Base-by-base conservation (phyloP, 2,329 filamentous ascomycete genomes). In the Neopestalotiopsis sp. region DNA sequence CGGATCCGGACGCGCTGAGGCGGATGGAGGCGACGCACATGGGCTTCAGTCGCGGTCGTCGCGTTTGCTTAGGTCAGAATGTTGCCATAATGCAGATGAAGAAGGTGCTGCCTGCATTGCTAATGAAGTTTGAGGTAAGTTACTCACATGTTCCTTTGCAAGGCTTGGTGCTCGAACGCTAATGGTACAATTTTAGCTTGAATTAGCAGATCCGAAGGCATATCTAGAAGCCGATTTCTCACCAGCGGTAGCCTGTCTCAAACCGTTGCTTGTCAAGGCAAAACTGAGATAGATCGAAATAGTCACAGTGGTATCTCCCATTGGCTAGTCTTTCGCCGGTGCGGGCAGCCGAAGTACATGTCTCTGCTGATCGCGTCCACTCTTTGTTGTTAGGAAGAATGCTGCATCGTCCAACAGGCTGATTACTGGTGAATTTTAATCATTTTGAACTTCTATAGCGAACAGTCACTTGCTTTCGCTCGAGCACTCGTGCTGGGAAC, bases 81-180 rank as follows among this genome's bases (percentile, higher is more conserved):
- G 74, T 76, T 52, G 75, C 73, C 12, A 60, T 72, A 2, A 57
- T 76, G 66, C 72, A 73, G 52, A 75, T 76, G 70, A 76, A 74
- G 65, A 75, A 75, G 64, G 68, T 73, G 3, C 68, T 75, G 20
- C 70, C 75, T 32, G 74, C 74, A 6, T 42, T 75, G 10, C 13
- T 75, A 13, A 74, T 73, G 73, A 74, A 74, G 30, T 74, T 71
- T 13, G 68, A 73, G 64, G 75, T 74, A n/a, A 67, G 72, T 71
- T 28, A 28, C 63, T 71, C 6, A 38, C 63, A 59, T 34, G 30
- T 12, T n/a, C 6, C 2, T 38, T 10, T 17, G 9, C 9, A 13
- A 30, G 7, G 10, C 14, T 13, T 32, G 45, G 45, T 17, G 17
- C 7, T 7, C n/a, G 45, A 52, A 52, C 14, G 45, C 45, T 52